Conservation (phyloP, 305 asterid genomes). For the Vinca major region DNA sequence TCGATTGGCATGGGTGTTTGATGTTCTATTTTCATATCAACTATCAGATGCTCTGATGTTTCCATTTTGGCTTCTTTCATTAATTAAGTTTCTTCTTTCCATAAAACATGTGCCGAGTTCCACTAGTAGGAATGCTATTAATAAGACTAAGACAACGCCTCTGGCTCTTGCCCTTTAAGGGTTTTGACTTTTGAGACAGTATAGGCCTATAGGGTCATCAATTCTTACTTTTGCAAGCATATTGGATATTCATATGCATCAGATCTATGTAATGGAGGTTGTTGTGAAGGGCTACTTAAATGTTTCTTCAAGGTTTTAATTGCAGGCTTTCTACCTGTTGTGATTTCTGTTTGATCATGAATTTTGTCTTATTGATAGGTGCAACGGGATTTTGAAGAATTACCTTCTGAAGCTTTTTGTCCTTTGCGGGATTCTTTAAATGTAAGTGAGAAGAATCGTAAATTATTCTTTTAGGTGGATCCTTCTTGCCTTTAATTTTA, state of each 20-base stretch:
- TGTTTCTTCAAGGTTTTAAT: not conserved
- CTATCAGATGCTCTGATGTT: not conserved
- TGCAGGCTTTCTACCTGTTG: constrained; percentile 10
- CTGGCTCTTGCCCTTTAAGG: not conserved
- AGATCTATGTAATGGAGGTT: constrained; percentile 2
- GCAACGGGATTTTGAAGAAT: constrained; percentile 97
- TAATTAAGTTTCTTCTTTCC: not conserved
- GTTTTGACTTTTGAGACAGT: not conserved
- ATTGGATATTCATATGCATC: not conserved
- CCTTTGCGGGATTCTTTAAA: constrained; percentile 76
- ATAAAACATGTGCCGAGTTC: not conserved
- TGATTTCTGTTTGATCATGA: constrained; percentile 11
- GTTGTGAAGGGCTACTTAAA: not conserved
- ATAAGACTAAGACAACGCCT: not conserved
- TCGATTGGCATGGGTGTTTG: not conserved
- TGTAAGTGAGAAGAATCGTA: constrained; percentile 40
- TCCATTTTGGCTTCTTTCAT: not conserved
- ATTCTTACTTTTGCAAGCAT: not conserved
- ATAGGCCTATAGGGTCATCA: not conserved
- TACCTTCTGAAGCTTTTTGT: constrained; percentile 91
- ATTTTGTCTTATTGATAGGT: constrained; percentile 52
- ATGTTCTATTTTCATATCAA: not conserved
- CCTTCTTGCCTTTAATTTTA: constrained; percentile 2
- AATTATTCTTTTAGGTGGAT: constrained; percentile 2
- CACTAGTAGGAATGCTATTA: not conserved